Evolutionary conservation across 371 early-diverging fungal species (phyloP).

Genomic region (Blakeslea trispora): DNA sequence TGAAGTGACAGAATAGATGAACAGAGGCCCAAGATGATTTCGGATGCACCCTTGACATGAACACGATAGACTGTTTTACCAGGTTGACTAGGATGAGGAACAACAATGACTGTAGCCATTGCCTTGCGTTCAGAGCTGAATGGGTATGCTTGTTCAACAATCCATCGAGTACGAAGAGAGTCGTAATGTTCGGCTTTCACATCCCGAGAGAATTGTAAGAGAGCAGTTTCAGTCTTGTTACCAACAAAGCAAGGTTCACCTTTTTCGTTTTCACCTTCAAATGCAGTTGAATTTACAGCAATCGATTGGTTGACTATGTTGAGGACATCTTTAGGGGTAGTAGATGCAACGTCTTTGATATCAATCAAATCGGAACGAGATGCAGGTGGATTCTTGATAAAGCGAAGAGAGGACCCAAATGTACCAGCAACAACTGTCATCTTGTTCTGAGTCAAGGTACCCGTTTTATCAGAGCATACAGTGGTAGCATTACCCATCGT

Average conservation of each 20-base stretch:
- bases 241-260: conserved; percentile 60
- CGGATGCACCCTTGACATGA: conserved; percentile 80
- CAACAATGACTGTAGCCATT: conserved; percentile 80
- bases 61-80: conserved; percentile 53
- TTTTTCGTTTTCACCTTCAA: conserved; percentile 62
- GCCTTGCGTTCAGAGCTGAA: conserved; percentile 87
- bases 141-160: conserved; percentile 66
- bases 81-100: conserved; percentile 31
- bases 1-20: conserved; percentile 34
- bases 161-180: conserved; percentile 45
- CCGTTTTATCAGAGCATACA: conserved; percentile 87
- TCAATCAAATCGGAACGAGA: conserved; percentile 36
- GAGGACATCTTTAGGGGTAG: conserved; percentile 36
- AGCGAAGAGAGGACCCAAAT: conserved; percentile 38
- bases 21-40: conserved; percentile 60
- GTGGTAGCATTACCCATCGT: conserved; percentile 93
- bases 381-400: conserved; percentile 35
- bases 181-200: conserved; percentile 54
- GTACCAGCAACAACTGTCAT: conserved; percentile 80
- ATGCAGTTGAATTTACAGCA: conserved; percentile 80
- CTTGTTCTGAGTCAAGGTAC: conserved; percentile 82
- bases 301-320: conserved; percentile 59
- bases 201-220: conserved; percentile 64
- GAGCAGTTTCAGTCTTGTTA: conserved; percentile 84
- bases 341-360: conserved; percentile 21